A percentile compares a stretch with the other conserved stretches of the same genome.
These are phyloP conservation scores for Eustoma russellianum DNA, from an alignment of 257 asterid species.

Conservation along the genomic window DNA sequence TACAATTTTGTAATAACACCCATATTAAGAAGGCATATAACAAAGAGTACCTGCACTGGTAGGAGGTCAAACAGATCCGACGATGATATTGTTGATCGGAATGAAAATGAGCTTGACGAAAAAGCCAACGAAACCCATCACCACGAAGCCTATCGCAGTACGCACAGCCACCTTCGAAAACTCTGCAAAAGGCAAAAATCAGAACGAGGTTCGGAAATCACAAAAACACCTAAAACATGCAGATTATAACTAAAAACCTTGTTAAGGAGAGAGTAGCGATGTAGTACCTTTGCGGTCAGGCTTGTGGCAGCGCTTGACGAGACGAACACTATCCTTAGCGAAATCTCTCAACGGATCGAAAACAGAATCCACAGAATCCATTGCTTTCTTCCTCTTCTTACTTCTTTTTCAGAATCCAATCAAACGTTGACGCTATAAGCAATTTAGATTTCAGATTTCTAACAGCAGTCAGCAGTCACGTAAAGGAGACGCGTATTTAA, in stretches of 20 bases:
- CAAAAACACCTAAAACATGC: not conserved
- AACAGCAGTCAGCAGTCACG: too few species aligned
- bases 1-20: not conserved
- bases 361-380: conserved; percentile 29
- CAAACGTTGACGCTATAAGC: too few species aligned
- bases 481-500: too few species aligned
- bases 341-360: conserved; percentile 29
- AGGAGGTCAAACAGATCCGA: conserved; percentile 16
- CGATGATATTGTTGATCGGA: conserved; percentile 33
- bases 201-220: not conserved
- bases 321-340: conserved; percentile 29
- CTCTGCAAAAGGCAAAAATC: conserved; percentile 10
- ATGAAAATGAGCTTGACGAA: conserved; percentile 33
- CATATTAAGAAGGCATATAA: not conserved
- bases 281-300: conserved; percentile 23
- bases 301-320: conserved; percentile 31
- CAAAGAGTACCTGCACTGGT: conserved; percentile 1
- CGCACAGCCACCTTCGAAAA: conserved; percentile 30
- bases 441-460: too few species aligned
- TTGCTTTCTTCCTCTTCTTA: not conserved
- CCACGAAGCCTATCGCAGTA: conserved; percentile 29
- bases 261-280: not conserved
- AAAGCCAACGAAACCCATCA: conserved; percentile 33
- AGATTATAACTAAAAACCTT: not conserved
- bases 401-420: not conserved